Conservation (phyloP, 2,329 filamentous ascomycete species). For the Scedosporium minutisporum region DNA sequence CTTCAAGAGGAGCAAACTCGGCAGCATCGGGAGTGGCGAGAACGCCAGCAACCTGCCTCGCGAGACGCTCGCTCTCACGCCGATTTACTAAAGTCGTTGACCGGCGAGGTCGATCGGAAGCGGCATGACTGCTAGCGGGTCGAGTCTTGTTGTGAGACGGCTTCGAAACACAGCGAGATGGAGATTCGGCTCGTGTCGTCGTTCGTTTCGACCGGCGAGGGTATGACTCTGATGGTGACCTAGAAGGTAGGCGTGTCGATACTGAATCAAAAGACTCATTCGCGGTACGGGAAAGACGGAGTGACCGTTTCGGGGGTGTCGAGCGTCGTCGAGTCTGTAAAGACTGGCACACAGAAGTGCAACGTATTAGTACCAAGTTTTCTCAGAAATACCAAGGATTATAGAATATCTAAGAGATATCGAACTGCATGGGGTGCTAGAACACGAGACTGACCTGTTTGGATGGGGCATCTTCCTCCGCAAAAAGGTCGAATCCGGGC, state of each 20-base stretch:
- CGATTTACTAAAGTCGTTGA: slow-evolving; percentile 19
- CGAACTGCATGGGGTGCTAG: neutral
- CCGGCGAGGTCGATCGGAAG: slow-evolving; percentile 25
- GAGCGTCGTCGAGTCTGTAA: slow-evolving; percentile 4
- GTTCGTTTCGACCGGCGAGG: slow-evolving; percentile 20
- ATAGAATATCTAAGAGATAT: neutral
- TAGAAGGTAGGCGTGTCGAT: slow-evolving; percentile 18
- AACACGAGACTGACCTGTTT: slow-evolving; percentile 6
- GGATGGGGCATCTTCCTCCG: slow-evolving; percentile 33
- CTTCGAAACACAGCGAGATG: slow-evolving; percentile 8
- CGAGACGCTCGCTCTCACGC: slow-evolving; percentile 6
- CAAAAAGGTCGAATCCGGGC: slow-evolving; percentile 33
- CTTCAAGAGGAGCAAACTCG: slow-evolving; percentile 23
- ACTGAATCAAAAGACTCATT: neutral
- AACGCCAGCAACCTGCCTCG: slow-evolving; percentile 18
- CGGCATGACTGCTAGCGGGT: slow-evolving; percentile 3
- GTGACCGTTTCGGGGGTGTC: neutral
- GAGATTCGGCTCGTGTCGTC: slow-evolving; percentile 20
- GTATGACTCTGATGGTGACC: slow-evolving; percentile 24
- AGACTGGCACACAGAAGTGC: neutral
- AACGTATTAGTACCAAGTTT: neutral
- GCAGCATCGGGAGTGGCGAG: slow-evolving; percentile 51
- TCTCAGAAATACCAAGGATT: too few relatives aligned
- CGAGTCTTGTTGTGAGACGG: neutral
- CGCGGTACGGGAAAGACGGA: neutral